Conservation (phyloP, 139 green algal species). For the Tetradesmus lagerheimii region DNA sequence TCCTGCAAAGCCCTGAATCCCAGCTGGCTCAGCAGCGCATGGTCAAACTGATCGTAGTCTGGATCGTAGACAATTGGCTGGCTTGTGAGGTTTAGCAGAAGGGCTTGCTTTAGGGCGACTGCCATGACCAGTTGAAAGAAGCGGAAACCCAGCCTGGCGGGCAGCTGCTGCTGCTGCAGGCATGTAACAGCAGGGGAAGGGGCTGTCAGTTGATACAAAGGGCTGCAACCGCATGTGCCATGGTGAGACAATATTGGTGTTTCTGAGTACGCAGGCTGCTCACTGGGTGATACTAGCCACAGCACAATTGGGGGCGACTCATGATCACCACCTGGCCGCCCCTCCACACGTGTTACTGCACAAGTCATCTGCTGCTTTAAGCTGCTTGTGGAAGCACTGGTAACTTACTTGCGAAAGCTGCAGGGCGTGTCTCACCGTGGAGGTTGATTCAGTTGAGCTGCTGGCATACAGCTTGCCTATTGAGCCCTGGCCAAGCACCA, state of each 20-base stretch:
- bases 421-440: background rate
- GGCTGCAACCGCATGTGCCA: too few relatives aligned
- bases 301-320: too few relatives aligned
- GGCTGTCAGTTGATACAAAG: too few relatives aligned
- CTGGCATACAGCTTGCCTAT: background rate
- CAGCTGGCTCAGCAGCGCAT: background rate
- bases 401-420: background rate
- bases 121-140: slow-evolving; percentile 10
- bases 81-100: slow-evolving; percentile 11
- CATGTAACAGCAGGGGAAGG: too few relatives aligned
- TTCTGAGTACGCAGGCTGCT: too few relatives aligned
- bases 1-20: background rate
- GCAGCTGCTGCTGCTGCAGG: background rate
- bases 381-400: too few relatives aligned
- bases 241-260: too few relatives aligned
- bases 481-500: slow-evolving; percentile 29
- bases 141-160: slow-evolving; percentile 12
- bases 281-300: too few relatives aligned
- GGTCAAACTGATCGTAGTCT: background rate
- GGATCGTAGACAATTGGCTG: slow-evolving; percentile 12
- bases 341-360: too few relatives aligned
- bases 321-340: too few relatives aligned
- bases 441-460: background rate
- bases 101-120: background rate
- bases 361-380: too few relatives aligned